A percentile compares a stretch with the other conserved stretches of the same genome.
phyloP scores from a whole-genome alignment of 768 basidiomycete genomes.

The Pulveroboletus ravenelii region DNA sequence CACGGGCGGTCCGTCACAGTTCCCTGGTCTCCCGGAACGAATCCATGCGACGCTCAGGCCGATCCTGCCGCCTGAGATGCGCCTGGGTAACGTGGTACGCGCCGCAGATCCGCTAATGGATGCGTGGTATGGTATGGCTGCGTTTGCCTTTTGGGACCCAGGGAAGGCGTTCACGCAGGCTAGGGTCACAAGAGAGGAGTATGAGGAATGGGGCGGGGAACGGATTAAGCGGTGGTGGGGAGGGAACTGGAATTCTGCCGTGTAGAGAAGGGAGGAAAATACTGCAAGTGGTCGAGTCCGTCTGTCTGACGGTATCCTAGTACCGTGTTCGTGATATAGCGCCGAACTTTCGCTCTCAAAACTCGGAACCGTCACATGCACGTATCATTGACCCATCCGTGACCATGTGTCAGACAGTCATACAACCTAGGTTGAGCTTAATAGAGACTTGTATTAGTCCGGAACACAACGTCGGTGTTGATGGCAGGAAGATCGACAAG shows the following conservation, averaged over 20 bases:
- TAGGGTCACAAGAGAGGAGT: slow-evolving; percentile 72
- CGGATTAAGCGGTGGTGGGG: slow-evolving; percentile 88
- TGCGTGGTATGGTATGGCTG: slow-evolving; percentile 93
- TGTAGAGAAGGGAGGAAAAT: slow-evolving; percentile 1
- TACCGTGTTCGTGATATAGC: no score
- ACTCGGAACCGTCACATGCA: no score
- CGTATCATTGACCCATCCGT: no score
- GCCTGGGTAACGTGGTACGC: slow-evolving; percentile 50
- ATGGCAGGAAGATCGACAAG: not conserved
- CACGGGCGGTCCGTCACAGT: slow-evolving; percentile 74
- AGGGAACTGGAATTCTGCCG: slow-evolving; percentile 70
- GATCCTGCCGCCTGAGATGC: slow-evolving; percentile 78
- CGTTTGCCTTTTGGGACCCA: slow-evolving; percentile 60
- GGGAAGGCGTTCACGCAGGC: slow-evolving; percentile 46
- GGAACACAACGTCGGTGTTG: no score
- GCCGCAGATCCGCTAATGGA: slow-evolving; percentile 68
- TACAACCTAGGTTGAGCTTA: no score
- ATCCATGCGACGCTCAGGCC: slow-evolving; percentile 76
- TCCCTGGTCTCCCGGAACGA: slow-evolving; percentile 64
- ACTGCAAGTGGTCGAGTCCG: not conserved
- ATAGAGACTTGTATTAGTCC: no score
- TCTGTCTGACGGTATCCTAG: not conserved
- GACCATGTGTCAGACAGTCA: no score
- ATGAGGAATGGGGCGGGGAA: slow-evolving; percentile 87
- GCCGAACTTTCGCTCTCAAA: no score